These are phyloP conservation scores for Claviceps purpurea DNA, from an alignment of 2,329 filamentous ascomycete species.

Conservation along the genomic window DNA sequence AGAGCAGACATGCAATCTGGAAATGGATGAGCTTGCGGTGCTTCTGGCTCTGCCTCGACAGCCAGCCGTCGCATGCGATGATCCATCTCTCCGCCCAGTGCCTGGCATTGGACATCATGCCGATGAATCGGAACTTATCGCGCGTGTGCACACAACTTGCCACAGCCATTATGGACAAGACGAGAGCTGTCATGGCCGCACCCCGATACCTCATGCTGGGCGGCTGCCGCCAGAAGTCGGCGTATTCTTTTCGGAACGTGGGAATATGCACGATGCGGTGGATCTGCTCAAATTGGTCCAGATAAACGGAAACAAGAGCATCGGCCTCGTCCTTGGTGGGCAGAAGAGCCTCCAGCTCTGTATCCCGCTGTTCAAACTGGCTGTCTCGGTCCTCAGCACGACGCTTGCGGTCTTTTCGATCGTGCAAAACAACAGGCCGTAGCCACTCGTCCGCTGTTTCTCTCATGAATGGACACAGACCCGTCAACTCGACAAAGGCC, in stretches of 20 bases:
- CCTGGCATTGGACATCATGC: slow-evolving; percentile 43
- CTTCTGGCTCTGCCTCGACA: slow-evolving; percentile 43
- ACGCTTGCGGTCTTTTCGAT: slow-evolving; percentile 41
- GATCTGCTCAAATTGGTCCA: slow-evolving; percentile 42
- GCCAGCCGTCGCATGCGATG: slow-evolving; percentile 41
- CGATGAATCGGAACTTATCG: slow-evolving; percentile 40
- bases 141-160: slow-evolving; percentile 40
- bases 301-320: slow-evolving; percentile 34
- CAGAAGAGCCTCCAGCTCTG: slow-evolving; percentile 35
- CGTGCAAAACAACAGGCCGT: slow-evolving; percentile 41
- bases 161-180: slow-evolving; percentile 48
- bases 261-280: slow-evolving; percentile 47
- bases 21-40: slow-evolving; percentile 47
- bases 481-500: slow-evolving; percentile 44
- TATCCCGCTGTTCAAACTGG: slow-evolving; percentile 33
- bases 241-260: slow-evolving; percentile 43
- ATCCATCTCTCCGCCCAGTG: slow-evolving; percentile 44
- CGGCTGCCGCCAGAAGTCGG: slow-evolving; percentile 36
- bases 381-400: slow-evolving; percentile 39
- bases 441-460: slow-evolving; percentile 50
- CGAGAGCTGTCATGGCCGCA: slow-evolving; percentile 41
- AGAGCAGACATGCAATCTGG: slow-evolving; percentile 45
- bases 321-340: slow-evolving; percentile 34
- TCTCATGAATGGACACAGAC: slow-evolving; percentile 47
- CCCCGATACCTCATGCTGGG: slow-evolving; percentile 26